Evolutionary conservation across 345 rosid genomes (phyloP), one percentile per base, ranked within the genome.

Genomic region (Eucalyptus pauciflora): DNA sequence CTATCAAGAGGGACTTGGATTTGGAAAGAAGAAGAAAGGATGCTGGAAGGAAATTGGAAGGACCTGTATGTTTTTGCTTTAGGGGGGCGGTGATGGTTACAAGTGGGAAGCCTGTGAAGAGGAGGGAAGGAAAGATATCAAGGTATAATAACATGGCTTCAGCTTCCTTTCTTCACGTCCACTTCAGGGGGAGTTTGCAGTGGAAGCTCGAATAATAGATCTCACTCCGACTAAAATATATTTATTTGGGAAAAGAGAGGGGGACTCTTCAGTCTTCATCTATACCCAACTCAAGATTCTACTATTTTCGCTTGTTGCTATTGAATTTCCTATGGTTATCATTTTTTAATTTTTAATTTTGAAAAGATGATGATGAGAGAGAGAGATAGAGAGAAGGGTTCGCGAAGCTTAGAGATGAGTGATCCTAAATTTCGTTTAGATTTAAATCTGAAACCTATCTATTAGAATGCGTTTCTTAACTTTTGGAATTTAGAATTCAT

Each of bases 391-490:
- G 33, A 62, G 69, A 27, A 9, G 4, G n/a, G 31, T 60, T 29
- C 0, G 16, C 4, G 4, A 5, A 13, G 33, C 12, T 24, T 24
- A 24, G 62, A 13, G 3, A 1, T 20, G 5, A 3, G 0, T 52
- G 25, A 1, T 52, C 58, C 5, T 52, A 20, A 25, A 52, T 52
- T 52, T 52, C 0, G 1, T 52, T 52, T 0, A 20, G 1, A 0
- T 20, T 52, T 52, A 7, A 20, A 52, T 52, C 0, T 52, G 0
- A 52, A 52, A 52, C 25, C 25, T 7, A 52, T 4, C 0, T 0
- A 1, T 20, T 52, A 52, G 58, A 52, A 52, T 52, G 58, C 3
- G 25, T 52, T 20, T 52, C 58, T 52, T 52, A 52, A 52, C 58
- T 18, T 52, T 52, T 52, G 58, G 10, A 52, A 52, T 18, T 20